phyloP scores from a whole-genome alignment of 2,329 filamentous ascomycete genomes.

The Plenodomus lindquistii region DNA sequence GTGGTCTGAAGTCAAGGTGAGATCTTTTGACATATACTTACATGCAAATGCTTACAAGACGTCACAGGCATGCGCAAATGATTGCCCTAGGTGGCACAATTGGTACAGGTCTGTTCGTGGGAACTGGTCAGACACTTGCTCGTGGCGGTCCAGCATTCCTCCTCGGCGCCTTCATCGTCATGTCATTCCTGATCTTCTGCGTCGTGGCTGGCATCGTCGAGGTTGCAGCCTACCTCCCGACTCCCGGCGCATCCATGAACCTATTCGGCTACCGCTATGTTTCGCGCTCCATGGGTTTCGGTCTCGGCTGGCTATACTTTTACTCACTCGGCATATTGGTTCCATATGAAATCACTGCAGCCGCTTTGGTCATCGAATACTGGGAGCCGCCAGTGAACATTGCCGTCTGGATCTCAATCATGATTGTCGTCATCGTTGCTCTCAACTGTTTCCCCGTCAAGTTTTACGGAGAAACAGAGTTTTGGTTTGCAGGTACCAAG shows the following conservation, averaged over 20 bases:
- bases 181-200: conserved; percentile 33
- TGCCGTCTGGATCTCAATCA: conserved; percentile 43
- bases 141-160: conserved; percentile 35
- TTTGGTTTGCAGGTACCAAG: conserved; percentile 39
- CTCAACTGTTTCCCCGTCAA: conserved; percentile 43
- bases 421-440: conserved; percentile 40
- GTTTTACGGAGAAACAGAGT: conserved; percentile 45
- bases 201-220: conserved; percentile 45
- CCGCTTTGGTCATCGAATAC: conserved; percentile 43
- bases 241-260: conserved; percentile 58
- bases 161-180: conserved; percentile 36
- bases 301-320: conserved; percentile 34
- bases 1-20: conserved; percentile 45
- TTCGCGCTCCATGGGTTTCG: conserved; percentile 64
- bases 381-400: conserved; percentile 41
- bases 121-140: conserved; percentile 57
- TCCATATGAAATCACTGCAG: conserved; percentile 42
- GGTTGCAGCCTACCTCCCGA: conserved; percentile 61
- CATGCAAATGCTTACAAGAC: conserved; percentile 45
- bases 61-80: conserved; percentile 58
- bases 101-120: conserved; percentile 64
- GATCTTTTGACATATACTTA: conserved; percentile 17
- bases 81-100: conserved; percentile 65
- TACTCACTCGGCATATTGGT: conserved; percentile 36
- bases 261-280: conserved; percentile 54